These are phyloP conservation scores for Cordyceps fumosorosea DNA, from an alignment of 2,329 filamentous ascomycete genomes.

Conservation along the genomic window DNA sequence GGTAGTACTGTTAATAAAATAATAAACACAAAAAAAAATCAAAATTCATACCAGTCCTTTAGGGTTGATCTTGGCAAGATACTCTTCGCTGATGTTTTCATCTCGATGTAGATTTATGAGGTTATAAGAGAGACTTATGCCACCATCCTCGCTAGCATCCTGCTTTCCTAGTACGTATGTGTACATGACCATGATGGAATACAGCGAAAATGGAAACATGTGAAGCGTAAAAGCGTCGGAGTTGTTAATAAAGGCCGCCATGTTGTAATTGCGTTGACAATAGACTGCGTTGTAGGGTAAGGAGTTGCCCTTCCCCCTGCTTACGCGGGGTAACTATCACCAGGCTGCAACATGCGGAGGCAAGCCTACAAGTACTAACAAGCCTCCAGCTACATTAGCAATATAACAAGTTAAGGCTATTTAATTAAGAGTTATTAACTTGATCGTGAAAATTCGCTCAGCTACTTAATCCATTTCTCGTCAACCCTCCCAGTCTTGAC, in stretches of 20 bases:
- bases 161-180: slow-evolving; percentile 2
- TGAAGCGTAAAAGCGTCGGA: neutral
- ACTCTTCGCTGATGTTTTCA: slow-evolving; percentile 6
- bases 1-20: neutral
- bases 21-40: neutral
- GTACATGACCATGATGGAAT: slow-evolving; percentile 12
- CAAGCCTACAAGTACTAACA: neutral
- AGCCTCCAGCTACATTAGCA: neutral
- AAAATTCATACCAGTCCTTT: slow-evolving; percentile 3
- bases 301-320: too few species aligned
- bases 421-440: too few species aligned
- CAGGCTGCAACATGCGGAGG: neutral
- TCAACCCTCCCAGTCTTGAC: too few species aligned
- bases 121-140: neutral
- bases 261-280: neutral
- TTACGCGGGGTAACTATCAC: neutral
- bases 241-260: neutral
- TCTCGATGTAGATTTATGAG: slow-evolving; percentile 11
- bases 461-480: too few species aligned
- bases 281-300: too few species aligned
- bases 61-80: neutral
- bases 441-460: too few species aligned
- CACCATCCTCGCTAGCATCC: neutral
- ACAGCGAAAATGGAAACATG: slow-evolving; percentile 11
- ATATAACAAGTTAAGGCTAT: neutral